These are phyloP conservation scores for Clavispora fructus DNA, from an alignment of 805 yeast genomes.

Conservation along the genomic window DNA sequence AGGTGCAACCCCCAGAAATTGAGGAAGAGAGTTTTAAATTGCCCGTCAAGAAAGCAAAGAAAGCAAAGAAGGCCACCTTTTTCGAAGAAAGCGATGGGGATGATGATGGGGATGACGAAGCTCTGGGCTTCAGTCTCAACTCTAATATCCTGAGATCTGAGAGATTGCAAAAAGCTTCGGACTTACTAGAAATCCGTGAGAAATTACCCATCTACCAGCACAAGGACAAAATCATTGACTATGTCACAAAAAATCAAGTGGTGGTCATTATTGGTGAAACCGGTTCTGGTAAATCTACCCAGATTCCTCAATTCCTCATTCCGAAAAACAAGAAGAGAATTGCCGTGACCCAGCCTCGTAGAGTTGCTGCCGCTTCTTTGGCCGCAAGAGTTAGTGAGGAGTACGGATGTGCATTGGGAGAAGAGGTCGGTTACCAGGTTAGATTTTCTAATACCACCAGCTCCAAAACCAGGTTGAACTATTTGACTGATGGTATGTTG, in stretches of 20 bases:
- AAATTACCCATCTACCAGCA: slow-evolving; percentile 74
- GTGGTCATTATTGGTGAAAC: slow-evolving; percentile 91
- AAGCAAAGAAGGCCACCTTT: slow-evolving; percentile 15
- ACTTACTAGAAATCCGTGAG: slow-evolving; percentile 48
- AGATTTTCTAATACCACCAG: slow-evolving; percentile 74
- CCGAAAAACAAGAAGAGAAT: slow-evolving; percentile 49
- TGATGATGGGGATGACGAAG: slow-evolving; percentile 23
- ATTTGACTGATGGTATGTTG: slow-evolving; percentile 96
- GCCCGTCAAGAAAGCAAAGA: slow-evolving; percentile 1
- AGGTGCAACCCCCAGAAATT: too few species aligned
- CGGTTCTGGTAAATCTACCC: slow-evolving; percentile 97
- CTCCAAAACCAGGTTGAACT: slow-evolving; percentile 64
- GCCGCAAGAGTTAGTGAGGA: slow-evolving; percentile 93
- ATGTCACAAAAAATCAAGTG: slow-evolving; percentile 54
- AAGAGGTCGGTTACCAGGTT: slow-evolving; percentile 86
- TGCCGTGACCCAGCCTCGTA: slow-evolving; percentile 95
- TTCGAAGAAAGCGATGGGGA: slow-evolving; percentile 35
- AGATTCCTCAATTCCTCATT: slow-evolving; percentile 87
- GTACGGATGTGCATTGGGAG: slow-evolving; percentile 70
- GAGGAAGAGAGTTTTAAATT: too few species aligned
- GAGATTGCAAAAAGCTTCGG: slow-evolving; percentile 36
- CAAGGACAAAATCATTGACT: slow-evolving; percentile 54
- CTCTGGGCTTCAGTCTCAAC: slow-evolving; percentile 6
- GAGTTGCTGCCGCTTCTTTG: slow-evolving; percentile 94
- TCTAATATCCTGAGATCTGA: slow-evolving; percentile 12